Evolutionary conservation across 2,329 filamentous ascomycete species (phyloP), one percentile per base, ranked within the genome.

Genomic region (Xylaria digitata): DNA sequence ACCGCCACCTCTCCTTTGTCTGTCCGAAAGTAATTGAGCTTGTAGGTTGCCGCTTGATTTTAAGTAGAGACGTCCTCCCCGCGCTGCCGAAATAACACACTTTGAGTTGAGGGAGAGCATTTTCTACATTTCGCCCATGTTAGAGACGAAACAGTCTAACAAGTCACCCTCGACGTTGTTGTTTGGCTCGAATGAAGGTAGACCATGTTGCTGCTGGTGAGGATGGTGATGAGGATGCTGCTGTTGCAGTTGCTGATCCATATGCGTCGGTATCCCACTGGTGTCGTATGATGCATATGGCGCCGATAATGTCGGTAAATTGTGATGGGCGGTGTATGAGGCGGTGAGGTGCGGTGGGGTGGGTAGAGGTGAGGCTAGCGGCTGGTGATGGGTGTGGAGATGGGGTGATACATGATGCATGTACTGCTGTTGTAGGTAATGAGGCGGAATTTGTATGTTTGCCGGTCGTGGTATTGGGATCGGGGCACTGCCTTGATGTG

Each of bases 61-160:
- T 21, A 55, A 42, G 19, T 15, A 6, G n/a, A 15, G 17, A 45
- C 30, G 11, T 37, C 34, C 7, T 9, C 46, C 3, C 30, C n/a
- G 19, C 21, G 32, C 15, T 32, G 9, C 26, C 17, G 23, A 40
- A 23, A 30, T 46, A 13, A 61, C 32, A 17, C 4, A 60, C 15
- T 30, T 19, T 26, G 34, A 19, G 45, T 37, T 26, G 17, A 53
- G 23, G 6, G 32, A 9, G 43, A 37, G 15, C 3, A 30, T n/a
- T 19, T 19, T 58, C 57, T 56, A 68, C 15, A 70, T 64, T 9
- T 66, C 67, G 2, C 62, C 34, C 55, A 71, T 72, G 50, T 65
- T 69, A 13, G 66, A 52, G 21, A 66, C 70, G 50, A 69, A 71
- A 45, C 60, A 70, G 23, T 71, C 66, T 11, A 71, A 54, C 8